Conservation (phyloP, 164 flowering plant species). For the Stephania yunnanensis region DNA sequence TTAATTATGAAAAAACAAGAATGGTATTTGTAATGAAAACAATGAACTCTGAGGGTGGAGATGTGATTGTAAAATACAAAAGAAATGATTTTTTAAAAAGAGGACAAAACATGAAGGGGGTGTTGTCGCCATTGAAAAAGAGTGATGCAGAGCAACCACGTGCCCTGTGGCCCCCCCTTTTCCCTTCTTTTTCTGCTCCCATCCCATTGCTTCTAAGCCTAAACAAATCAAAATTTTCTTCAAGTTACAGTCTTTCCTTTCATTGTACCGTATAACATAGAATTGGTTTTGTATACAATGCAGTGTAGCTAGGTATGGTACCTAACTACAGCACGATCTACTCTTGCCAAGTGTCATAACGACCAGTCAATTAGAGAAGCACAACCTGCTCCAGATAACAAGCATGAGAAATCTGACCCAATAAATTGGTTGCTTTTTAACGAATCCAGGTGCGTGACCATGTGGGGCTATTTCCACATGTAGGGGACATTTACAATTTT, state of each 20-base stretch:
- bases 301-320: too few relatives aligned
- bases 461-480: too few relatives aligned
- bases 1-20: too few relatives aligned
- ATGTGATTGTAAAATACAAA: too few relatives aligned
- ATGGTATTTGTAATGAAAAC: too few relatives aligned
- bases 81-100: not conserved
- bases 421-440: not conserved
- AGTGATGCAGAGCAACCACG: conserved; percentile 5
- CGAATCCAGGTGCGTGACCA: not conserved
- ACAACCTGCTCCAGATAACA: not conserved
- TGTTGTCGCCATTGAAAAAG: conserved; percentile 5
- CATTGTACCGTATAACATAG: not conserved
- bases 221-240: not conserved
- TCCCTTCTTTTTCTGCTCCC: not conserved
- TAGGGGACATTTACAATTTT: too few relatives aligned
- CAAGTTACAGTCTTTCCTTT: conserved; percentile 1
- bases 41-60: too few relatives aligned
- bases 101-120: not conserved
- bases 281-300: too few relatives aligned
- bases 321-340: not conserved
- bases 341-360: not conserved
- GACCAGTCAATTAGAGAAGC: not conserved
- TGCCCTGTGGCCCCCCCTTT: not conserved
- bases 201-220: not conserved
- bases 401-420: not conserved